Base-by-base conservation (phyloP, 1,139 yeast genomes). In the Yamadazyma blattariae region DNA sequence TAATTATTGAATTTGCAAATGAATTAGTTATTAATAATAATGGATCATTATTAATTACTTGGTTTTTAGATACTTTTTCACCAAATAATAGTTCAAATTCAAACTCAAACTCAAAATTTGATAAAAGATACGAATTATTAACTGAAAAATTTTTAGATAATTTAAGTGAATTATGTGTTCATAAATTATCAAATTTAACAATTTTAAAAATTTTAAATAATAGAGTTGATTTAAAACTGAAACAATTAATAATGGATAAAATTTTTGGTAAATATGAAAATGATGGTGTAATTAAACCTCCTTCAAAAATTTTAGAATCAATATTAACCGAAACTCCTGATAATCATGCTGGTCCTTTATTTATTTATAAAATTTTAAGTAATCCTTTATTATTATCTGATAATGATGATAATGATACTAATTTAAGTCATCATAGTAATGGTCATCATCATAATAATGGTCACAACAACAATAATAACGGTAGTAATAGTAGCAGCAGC, bases 31-130 rank as follows among this genome's bases (percentile, higher is more conserved):
- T 83, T 6, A 89, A 90, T 56, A 77, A 82, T 39, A 92, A 92
- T 57, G 97, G 98, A 21, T 85, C 96, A 1, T 67, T 92, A 45
- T 71, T 94, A 47, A 76, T 92, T 38, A 89, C 97, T 2, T 92
- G 98, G 98, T 85, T 85, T 51, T 71, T 92, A 56, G 98, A 92
- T 55, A 87, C 96, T 1, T 90, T 90, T 52, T 71, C 74, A 25
- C 39, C 39, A 9, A 17, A 17, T 17, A 17, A 17, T 17, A 11
- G 26, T 20, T 9, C 9, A 7, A 10, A 12, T 7, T 13, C 29
- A n/a, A 68, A 82, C 38, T 71, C 74, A 33, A 77, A 80, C 45
- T 69, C 83, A 36, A 50, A 54, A 19, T 44, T 50, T 22, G 72
- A 67, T 35, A 55, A 51, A 34, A 51, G 70, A 34, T 60, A 54